Percentiles rank a stretch among this genome's conserved stretches.
phyloP scores from a whole-genome alignment of 768 basidiomycete genomes.

The Boletus reticuloceps region DNA sequence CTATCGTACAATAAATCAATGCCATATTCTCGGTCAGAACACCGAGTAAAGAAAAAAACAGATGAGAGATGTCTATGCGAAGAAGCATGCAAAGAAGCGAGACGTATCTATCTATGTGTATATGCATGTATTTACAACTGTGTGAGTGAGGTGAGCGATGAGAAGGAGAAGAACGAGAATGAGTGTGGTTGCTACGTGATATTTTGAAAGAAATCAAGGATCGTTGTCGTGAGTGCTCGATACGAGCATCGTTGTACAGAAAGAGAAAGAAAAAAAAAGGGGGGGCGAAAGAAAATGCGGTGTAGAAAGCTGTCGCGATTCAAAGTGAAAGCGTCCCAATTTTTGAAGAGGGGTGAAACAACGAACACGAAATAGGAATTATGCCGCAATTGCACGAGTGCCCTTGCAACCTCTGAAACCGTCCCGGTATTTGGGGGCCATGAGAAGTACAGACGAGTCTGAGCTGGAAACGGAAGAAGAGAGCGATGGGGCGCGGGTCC shows the following conservation, averaged over 20 bases:
- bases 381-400: constrained; percentile 12
- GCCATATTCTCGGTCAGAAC: constrained; percentile 26
- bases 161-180: constrained; percentile 11
- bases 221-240: constrained; percentile 20
- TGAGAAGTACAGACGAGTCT: constrained; percentile 29
- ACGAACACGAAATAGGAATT: constrained; percentile 3
- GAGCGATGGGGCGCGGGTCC: constrained; percentile 19
- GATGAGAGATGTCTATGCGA: constrained; percentile 29
- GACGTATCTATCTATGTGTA: constrained; percentile 35
- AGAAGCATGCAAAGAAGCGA: constrained; percentile 21
- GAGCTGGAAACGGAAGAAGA: constrained; percentile 25
- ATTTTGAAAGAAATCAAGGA: constrained; percentile 11
- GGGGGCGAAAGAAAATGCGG: constrained; percentile 3
- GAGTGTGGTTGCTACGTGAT: constrained; percentile 26
- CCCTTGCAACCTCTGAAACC: constrained; percentile 3
- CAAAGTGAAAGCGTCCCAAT: constrained; percentile 20
- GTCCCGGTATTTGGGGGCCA: constrained; percentile 24
- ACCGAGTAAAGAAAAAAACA: constrained; percentile 8
- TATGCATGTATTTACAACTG: constrained; percentile 37
- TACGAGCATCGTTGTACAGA: constrained; percentile 16
- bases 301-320: constrained; percentile 16
- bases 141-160: constrained; percentile 25
- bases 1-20: constrained; percentile 38
- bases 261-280: background rate
- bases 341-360: constrained; percentile 3